These are phyloP conservation scores for Paraphysoderma sedebokerense DNA, from an alignment of 371 early-diverging fungal genomes.

Conservation along the genomic window DNA sequence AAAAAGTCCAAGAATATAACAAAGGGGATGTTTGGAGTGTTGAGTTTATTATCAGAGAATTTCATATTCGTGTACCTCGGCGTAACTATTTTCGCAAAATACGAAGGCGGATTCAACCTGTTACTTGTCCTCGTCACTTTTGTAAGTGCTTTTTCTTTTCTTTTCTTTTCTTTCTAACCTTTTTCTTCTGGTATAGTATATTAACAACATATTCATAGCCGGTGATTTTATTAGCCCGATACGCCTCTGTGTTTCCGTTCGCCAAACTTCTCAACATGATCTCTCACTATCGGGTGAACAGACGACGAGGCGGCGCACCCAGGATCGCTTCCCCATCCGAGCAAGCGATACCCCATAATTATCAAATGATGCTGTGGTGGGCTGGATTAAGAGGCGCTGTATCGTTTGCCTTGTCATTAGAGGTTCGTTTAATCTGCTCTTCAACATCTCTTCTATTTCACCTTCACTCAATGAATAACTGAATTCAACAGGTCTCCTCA, in stretches of 20 bases:
- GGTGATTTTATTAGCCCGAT: background rate
- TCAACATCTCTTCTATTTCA: too few relatives aligned
- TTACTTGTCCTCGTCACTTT: too few relatives aligned
- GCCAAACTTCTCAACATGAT: slow-evolving; percentile 57
- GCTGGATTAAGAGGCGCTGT: slow-evolving; percentile 90
- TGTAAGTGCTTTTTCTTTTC: background rate
- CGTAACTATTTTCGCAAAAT: slow-evolving; percentile 67
- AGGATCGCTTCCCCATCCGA: slow-evolving; percentile 7
- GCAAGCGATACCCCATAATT: slow-evolving; percentile 52
- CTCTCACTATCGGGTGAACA: slow-evolving; percentile 12
- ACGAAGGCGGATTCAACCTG: background rate
- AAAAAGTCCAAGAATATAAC: slow-evolving; percentile 15
- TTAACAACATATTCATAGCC: too few relatives aligned
- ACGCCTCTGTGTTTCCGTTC: slow-evolving; percentile 9
- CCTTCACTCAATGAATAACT: too few relatives aligned
- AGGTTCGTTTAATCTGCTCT: too few relatives aligned
- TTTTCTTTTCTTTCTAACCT: background rate
- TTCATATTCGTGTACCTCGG: slow-evolving; percentile 92
- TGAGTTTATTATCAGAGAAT: slow-evolving; percentile 8
- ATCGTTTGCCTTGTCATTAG: slow-evolving; percentile 80
- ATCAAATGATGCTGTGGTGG: slow-evolving; percentile 91
- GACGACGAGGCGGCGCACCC: background rate
- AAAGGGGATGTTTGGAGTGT: background rate
- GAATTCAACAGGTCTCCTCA: too few relatives aligned
- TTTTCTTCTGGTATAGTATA: too few relatives aligned